Percentiles rank a stretch among this genome's conserved stretches.
Conservation (phyloP, 139 green algal genomes). For the Pycnococcus provasolii region DNA sequence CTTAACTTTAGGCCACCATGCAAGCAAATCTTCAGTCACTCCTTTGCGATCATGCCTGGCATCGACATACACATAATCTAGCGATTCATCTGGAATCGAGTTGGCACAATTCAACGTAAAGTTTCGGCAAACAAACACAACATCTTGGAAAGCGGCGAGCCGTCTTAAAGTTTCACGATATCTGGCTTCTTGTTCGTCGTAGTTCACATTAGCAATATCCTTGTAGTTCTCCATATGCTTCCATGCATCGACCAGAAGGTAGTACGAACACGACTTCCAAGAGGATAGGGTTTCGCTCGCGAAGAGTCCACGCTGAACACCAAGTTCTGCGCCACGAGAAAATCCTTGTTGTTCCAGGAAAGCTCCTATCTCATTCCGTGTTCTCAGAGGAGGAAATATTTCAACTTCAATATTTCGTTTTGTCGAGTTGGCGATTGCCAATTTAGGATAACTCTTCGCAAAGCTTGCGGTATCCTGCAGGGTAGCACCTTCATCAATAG, state of each 20-base stretch:
- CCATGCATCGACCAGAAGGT: neutral
- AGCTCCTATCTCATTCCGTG: too few relatives aligned
- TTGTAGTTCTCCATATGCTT: neutral
- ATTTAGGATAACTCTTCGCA: too few relatives aligned
- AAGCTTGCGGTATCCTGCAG: too few relatives aligned
- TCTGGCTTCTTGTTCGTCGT: neutral
- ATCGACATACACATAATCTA: conserved; percentile 1
- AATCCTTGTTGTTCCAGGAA: too few relatives aligned
- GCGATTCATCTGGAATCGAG: neutral
- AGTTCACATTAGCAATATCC: neutral
- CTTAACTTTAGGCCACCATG: neutral
- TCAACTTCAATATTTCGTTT: too few relatives aligned
- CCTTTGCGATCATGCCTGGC: neutral
- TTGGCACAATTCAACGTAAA: neutral
- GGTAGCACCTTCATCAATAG: too few relatives aligned
- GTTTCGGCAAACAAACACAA: neutral
- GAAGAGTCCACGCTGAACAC: too few relatives aligned
- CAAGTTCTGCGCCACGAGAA: too few relatives aligned
- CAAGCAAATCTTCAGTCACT: neutral
- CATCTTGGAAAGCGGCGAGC: neutral
- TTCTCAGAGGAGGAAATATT: too few relatives aligned
- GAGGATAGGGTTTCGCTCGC: too few relatives aligned
- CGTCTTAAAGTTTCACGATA: neutral
- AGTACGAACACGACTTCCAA: too few relatives aligned
- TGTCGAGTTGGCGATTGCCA: too few relatives aligned